These are phyloP conservation scores for Colletotrichum cereale DNA, from an alignment of 2,329 filamentous ascomycete genomes.

Conservation along the genomic window DNA sequence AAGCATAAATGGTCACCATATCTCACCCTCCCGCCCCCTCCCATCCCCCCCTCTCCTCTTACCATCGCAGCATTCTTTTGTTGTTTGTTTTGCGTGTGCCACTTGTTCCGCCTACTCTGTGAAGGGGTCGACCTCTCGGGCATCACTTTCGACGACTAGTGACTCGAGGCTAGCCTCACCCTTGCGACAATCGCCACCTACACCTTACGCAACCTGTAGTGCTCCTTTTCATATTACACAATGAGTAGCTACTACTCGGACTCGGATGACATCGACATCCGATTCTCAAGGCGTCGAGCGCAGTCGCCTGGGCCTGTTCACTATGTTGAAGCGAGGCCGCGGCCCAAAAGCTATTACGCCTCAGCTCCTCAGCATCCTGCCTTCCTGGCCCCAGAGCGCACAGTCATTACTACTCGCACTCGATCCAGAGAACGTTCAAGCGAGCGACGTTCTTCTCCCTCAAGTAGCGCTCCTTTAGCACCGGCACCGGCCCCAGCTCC, in stretches of 20 bases:
- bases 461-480: conserved; percentile 46
- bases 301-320: conserved; percentile 57
- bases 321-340: conserved; percentile 58
- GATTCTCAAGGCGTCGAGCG: conserved; percentile 54
- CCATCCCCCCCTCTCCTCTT: not conserved
- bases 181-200: not conserved
- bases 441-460: conserved; percentile 60
- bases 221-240: not conserved
- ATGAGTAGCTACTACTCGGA: conserved; percentile 61
- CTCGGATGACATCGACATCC: conserved; percentile 69
- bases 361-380: conserved; percentile 50
- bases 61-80: not conserved
- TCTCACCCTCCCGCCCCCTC: conserved; percentile 10
- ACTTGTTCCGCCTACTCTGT: not conserved
- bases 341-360: conserved; percentile 57
- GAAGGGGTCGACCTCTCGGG: not conserved
- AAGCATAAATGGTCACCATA: conserved; percentile 29
- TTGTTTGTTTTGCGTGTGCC: not conserved
- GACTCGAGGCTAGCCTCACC: not conserved
- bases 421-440: conserved; percentile 57
- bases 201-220: not conserved
- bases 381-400: conserved; percentile 61
- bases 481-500: conserved; percentile 53
- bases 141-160: not conserved
- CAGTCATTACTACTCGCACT: conserved; percentile 58